phyloP scores from a whole-genome alignment of 208 protist species.

The Trypanosoma theileri region DNA sequence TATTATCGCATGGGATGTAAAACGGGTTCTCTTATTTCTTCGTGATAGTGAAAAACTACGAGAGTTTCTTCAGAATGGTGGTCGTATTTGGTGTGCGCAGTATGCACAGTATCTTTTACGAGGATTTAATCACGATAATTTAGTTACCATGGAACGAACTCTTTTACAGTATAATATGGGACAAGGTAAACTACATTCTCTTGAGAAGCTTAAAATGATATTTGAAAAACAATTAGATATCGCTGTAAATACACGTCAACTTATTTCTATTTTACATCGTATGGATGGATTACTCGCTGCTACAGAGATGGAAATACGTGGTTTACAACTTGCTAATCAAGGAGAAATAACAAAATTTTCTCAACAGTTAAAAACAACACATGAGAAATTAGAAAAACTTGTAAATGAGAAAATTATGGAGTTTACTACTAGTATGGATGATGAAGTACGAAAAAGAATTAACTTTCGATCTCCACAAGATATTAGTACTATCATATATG shows the following conservation, averaged over 20 bases:
- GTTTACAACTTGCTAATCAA: conserved; percentile 77
- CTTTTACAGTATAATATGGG: conserved; percentile 84
- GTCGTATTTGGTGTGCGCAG: conserved; percentile 89
- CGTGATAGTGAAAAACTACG: conserved; percentile 58
- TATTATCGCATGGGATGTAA: conserved; percentile 85
- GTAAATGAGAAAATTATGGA: conserved; percentile 85
- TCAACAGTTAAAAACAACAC: conserved; percentile 58
- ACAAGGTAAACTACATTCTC: conserved; percentile 64
- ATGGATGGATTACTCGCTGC: conserved; percentile 91
- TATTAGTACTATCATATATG: conserved; percentile 91
- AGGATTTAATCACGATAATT: conserved; percentile 82
- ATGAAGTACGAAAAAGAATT: conserved; percentile 81
- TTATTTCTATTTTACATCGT: conserved; percentile 78
- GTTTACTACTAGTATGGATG: conserved; percentile 83
- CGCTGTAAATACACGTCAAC: conserved; percentile 74
- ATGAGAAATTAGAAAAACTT: conserved; percentile 77
- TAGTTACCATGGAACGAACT: conserved; percentile 84
- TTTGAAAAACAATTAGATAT: conserved; percentile 89
- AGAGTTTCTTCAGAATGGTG: conserved; percentile 76
- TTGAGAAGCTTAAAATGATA: conserved; percentile 86
- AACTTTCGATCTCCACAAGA: conserved; percentile 89
- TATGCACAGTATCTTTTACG: conserved; percentile 92
- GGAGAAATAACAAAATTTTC: conserved; percentile 65
- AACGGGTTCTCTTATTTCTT: conserved; percentile 83
- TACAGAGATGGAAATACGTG: conserved; percentile 90